Evolutionary conservation across 2,329 filamentous ascomycete species (phyloP).

Genomic region (Colletotrichum noveboracense): DNA sequence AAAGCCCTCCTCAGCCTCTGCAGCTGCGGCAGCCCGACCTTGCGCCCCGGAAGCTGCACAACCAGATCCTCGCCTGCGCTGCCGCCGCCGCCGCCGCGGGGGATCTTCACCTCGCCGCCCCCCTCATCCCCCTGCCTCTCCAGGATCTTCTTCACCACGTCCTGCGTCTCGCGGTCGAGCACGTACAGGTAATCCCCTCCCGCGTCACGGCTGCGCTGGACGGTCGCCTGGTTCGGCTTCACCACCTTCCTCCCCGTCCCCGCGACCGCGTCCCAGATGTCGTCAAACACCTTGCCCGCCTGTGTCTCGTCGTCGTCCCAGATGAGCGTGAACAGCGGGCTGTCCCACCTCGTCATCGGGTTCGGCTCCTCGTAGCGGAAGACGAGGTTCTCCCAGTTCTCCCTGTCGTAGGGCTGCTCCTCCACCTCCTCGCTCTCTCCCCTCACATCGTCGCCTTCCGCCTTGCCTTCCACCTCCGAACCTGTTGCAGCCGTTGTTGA

Average conservation of each 20-base stretch:
- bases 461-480: background rate
- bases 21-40: slow-evolving; percentile 74
- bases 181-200: slow-evolving; percentile 79
- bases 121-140: slow-evolving; percentile 72
- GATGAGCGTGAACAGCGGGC: slow-evolving; percentile 78
- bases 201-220: slow-evolving; percentile 66
- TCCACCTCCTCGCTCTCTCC: slow-evolving; percentile 26
- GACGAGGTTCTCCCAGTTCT: slow-evolving; percentile 78
- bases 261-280: slow-evolving; percentile 77
- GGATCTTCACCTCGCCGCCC: slow-evolving; percentile 61
- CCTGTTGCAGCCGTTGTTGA: background rate
- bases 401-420: slow-evolving; percentile 54
- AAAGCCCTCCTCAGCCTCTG: slow-evolving; percentile 81
- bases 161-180: slow-evolving; percentile 79
- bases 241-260: slow-evolving; percentile 68
- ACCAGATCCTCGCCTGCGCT: slow-evolving; percentile 44
- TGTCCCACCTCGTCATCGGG: slow-evolving; percentile 84
- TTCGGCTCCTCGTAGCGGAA: slow-evolving; percentile 89
- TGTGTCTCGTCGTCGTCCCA: slow-evolving; percentile 76
- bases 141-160: slow-evolving; percentile 73
- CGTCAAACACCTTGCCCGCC: slow-evolving; percentile 59
- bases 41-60: slow-evolving; percentile 70
- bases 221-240: slow-evolving; percentile 77
- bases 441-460: slow-evolving; percentile 39
- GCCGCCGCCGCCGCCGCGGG: slow-evolving; percentile 30